Evolutionary conservation across 1,139 yeast genomes (phyloP), one percentile per base, ranked within the genome.

Genomic region (Suhomyces panamericanus): DNA sequence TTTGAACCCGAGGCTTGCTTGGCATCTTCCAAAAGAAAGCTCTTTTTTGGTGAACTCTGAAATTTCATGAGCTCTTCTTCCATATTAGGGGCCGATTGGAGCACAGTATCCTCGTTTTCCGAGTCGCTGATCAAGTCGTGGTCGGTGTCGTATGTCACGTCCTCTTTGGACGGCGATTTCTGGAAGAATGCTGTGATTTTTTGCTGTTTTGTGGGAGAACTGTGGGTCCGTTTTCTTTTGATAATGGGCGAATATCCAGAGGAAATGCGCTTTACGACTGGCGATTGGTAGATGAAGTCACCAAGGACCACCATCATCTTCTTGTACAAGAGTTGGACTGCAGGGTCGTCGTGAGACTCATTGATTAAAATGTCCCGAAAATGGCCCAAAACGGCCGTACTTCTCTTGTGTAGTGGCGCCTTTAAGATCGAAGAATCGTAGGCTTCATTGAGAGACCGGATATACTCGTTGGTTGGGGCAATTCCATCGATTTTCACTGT

Each of bases 41-140:
- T 39, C n/a, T 35, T 41, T 26, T 27, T 34, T 4, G 44, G 44
- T 8, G 47, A 38, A 2, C 11, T 16, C 24, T 53, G 54, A 48
- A 50, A 53, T 44, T 54, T 51, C 28, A 46, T 43, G 22, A 57
- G 49, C 41, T 62, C 62, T 4, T 53, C 53, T 30, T 59, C 63
- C 51, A 60, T 52, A n/a, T 48, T 46, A 9, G 52, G 32, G 9
- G 43, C 32, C 6, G 49, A 44, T 14, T 38, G 43, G 5, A 57
- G 31, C 10, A 49, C 31, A 15, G 48, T 42, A 4, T 39, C 38
- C 15, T 55, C 66, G 29, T 52, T 60, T 35, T 66, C 70, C 1
- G 71, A 66, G 42, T 67, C 69, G 32, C 67, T 62, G 10, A 66
- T 52, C 1, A 53, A 48, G 3, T 57, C 62, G n/a, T 26, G 32